Evolutionary conservation across 176 grass and related monocot species (phyloP).

Genomic region (Elaeis guineensis): DNA sequence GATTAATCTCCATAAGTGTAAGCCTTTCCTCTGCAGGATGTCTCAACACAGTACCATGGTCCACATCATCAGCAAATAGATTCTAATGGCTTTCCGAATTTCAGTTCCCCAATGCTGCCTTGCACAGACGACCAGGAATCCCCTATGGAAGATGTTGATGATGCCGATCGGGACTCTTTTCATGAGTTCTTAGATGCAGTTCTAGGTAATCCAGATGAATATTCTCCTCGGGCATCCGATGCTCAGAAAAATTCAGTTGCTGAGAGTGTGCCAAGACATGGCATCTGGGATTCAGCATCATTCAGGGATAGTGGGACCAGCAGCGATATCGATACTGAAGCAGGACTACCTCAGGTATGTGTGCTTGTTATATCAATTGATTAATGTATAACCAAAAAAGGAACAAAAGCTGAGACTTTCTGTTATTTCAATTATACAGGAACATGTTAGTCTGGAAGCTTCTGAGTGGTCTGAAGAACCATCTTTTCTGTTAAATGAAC

Average conservation of each 20-base stretch:
- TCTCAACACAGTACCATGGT: slow-evolving; percentile 10
- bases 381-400: background rate
- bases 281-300: slow-evolving; percentile 11
- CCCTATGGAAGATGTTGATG: slow-evolving; percentile 15
- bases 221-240: background rate
- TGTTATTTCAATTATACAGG: background rate
- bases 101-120: slow-evolving; percentile 42
- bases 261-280: slow-evolving; percentile 4
- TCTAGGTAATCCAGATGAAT: slow-evolving; percentile 13
- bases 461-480: background rate
- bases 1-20: background rate
- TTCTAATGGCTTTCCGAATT: slow-evolving; percentile 18
- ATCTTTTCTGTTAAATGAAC: background rate
- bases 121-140: slow-evolving; percentile 32
- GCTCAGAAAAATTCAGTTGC: background rate
- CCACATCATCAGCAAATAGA: slow-evolving; percentile 19
- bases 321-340: slow-evolving; percentile 16
- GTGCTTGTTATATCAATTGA: background rate
- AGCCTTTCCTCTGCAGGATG: slow-evolving; percentile 18
- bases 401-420: slow-evolving; percentile 5
- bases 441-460: background rate
- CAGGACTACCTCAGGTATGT: slow-evolving; percentile 3
- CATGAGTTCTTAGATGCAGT: slow-evolving; percentile 12
- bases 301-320: slow-evolving; percentile 2
- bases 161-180: slow-evolving; percentile 13